Percentiles rank a stretch among this genome's conserved stretches.
Evolutionary conservation across 768 basidiomycete genomes (phyloP).

Genomic region (Serendipita vermifera): DNA sequence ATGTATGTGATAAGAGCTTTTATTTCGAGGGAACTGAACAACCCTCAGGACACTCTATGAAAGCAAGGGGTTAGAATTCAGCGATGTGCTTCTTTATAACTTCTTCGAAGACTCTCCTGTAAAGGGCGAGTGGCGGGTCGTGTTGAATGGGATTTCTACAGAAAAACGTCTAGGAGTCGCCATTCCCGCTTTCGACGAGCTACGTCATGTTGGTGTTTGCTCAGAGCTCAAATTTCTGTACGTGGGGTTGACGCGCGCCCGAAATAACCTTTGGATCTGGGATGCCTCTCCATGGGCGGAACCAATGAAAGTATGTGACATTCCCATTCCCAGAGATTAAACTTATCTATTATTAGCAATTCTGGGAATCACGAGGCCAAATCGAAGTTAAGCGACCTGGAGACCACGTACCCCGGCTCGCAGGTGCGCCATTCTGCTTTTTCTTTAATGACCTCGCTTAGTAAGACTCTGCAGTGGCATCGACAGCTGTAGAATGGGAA

Average conservation of each 20-base stretch:
- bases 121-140: conserved; percentile 46
- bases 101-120: conserved; percentile 56
- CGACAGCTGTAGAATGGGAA: conserved; percentile 37
- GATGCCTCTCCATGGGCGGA: conserved; percentile 45
- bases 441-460: background rate
- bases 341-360: conserved; percentile 25
- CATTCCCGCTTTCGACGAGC: conserved; percentile 38
- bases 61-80: conserved; percentile 55
- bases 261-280: conserved; percentile 57
- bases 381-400: conserved; percentile 38
- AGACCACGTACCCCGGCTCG: conserved; percentile 39
- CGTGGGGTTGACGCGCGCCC: conserved; percentile 56
- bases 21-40: background rate
- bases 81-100: conserved; percentile 59
- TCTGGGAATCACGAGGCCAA: conserved; percentile 37
- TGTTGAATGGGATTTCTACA: conserved; percentile 33
- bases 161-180: conserved; percentile 13
- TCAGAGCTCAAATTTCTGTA: conserved; percentile 58
- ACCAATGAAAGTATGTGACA: conserved; percentile 40
- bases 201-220: conserved; percentile 42
- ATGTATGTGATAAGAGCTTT: conserved; percentile 5
- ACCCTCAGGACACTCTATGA: conserved; percentile 38
- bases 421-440: conserved; percentile 16
- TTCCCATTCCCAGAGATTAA: background rate
- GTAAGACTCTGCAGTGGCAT: conserved; percentile 25